These are phyloP conservation scores for Alisma plantagoaquatica DNA, from an alignment of 106 monocot species.

Conservation along the genomic window DNA sequence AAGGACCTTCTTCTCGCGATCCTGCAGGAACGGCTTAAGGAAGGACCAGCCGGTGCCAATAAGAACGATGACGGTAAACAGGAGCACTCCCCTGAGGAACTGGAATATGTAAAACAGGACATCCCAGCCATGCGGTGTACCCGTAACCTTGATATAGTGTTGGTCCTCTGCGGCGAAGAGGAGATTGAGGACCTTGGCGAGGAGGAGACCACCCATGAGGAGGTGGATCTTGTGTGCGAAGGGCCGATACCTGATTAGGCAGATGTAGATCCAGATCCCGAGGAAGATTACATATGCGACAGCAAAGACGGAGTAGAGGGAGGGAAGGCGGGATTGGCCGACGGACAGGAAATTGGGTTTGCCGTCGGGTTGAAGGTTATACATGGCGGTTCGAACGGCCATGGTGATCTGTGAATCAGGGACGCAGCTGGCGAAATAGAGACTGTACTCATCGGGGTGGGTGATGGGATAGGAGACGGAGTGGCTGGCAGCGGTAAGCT, in stretches of 20 bases:
- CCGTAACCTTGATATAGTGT: slow-evolving; percentile 80
- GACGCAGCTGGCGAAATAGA: slow-evolving; percentile 17
- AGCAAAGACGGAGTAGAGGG: slow-evolving; percentile 48
- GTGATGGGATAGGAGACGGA: slow-evolving; percentile 9
- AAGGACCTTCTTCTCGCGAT: slow-evolving; percentile 89
- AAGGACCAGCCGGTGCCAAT: slow-evolving; percentile 97
- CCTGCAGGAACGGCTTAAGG: slow-evolving; percentile 93
- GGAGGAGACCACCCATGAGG: slow-evolving; percentile 68
- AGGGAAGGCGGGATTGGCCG: slow-evolving; percentile 51
- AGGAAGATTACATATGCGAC: slow-evolving; percentile 49
- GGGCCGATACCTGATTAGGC: slow-evolving; percentile 36
- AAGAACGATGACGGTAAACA: slow-evolving; percentile 85
- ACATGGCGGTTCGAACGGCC: slow-evolving; percentile 64
- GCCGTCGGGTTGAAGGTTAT: slow-evolving; percentile 32
- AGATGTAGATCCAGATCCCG: slow-evolving; percentile 50
- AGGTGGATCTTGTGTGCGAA: slow-evolving; percentile 67
- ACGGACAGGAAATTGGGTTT: slow-evolving; percentile 59
- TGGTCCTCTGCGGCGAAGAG: slow-evolving; percentile 82
- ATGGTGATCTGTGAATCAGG: slow-evolving; percentile 41
- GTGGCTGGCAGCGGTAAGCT: slow-evolving; percentile 8
- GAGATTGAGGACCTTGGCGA: slow-evolving; percentile 50
- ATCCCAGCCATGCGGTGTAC: slow-evolving; percentile 93
- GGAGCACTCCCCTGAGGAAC: slow-evolving; percentile 66
- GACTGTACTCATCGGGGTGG: slow-evolving; percentile 16
- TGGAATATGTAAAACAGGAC: slow-evolving; percentile 88